Base-by-base conservation (phyloP, 306 rosid genomes). In the Gastrolobium bilobum region DNA sequence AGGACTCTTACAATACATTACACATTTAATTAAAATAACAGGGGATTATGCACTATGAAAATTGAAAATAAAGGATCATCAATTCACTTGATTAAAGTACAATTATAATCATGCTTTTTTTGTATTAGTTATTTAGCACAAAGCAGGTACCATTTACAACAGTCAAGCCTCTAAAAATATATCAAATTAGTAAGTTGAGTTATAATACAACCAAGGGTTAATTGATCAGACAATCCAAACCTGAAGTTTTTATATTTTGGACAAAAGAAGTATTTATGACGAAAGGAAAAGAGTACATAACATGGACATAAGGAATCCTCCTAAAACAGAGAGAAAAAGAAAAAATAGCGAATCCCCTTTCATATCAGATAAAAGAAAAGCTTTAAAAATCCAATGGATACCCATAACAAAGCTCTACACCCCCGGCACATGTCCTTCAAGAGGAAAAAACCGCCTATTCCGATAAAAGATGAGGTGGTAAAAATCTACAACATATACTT, bases 11-110 rank as follows among this genome's bases (percentile, higher is more conserved):
- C 46, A 37, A 76, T 40, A 75, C 59, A 48, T 29, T 46, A 73
- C 34, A 52, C 31, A 13, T 39, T 53, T 52, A 50, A 71, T 48
- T 56, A 57, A 76, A 71, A 73, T 63, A 64, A n/a, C 40, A 44
- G 46, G 39, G 58, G 53, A 51, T 34, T 47, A 68, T 59, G 67
- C 54, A 69, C 48, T 58, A 50, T 20, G 51, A 69, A 68, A 75
- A 76, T 14, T 11, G 56, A 13, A 81, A 65, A 26, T 50, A 35
- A 68, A 43, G 34, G 73, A 75, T 60, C 51, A 81, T 14, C 46
- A 30, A 43, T 83, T 68, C 62, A 75, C 68, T 47, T 69, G 62
- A 75, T 7, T 53, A 56, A 40, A 64, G 76, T 30, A 50, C 15
- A 54, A 50, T 42, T 15, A 62, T 29, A 37, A 47, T 6, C 47